These are phyloP conservation scores for Yamadazyma blattariae DNA, from an alignment of 1,139 yeast species.

Conservation along the genomic window DNA sequence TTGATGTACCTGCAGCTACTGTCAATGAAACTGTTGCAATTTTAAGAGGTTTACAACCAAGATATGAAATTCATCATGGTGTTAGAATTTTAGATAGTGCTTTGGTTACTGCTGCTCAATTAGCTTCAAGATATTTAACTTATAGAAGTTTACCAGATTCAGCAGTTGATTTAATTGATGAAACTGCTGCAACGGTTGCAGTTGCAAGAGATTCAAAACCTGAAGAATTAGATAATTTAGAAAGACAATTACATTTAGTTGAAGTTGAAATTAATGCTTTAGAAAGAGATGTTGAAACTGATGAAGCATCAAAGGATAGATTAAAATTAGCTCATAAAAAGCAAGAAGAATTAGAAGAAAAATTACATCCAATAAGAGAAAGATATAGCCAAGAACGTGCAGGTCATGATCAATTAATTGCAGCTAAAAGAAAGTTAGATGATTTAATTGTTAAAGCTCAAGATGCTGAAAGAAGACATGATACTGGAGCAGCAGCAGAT, in stretches of 20 bases:
- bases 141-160: constrained; percentile 96
- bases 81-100: constrained; percentile 96
- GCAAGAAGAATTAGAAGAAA: constrained; percentile 82
- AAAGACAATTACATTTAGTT: constrained; percentile 84
- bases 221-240: constrained; percentile 90
- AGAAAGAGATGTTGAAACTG: constrained; percentile 94
- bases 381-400: constrained; percentile 84
- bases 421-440: constrained; percentile 86
- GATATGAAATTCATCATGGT: constrained; percentile 97
- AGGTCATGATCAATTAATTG: constrained; percentile 86
- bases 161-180: constrained; percentile 96
- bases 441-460: constrained; percentile 89
- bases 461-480: constrained; percentile 97
- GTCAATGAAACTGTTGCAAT: constrained; percentile 92
- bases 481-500: constrained; percentile 93
- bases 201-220: constrained; percentile 98
- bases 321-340: constrained; percentile 72
- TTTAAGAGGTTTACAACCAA: constrained; percentile 92
- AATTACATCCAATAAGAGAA: constrained; percentile 80
- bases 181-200: constrained; percentile 95
- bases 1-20: constrained; percentile 93
- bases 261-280: constrained; percentile 96
- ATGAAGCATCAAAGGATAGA: constrained; percentile 82
- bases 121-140: constrained; percentile 92
- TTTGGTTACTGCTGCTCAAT: constrained; percentile 88